These are phyloP conservation scores for Fusarium abutilonis DNA, from an alignment of 2,329 filamentous ascomycete species.

Conservation along the genomic window DNA sequence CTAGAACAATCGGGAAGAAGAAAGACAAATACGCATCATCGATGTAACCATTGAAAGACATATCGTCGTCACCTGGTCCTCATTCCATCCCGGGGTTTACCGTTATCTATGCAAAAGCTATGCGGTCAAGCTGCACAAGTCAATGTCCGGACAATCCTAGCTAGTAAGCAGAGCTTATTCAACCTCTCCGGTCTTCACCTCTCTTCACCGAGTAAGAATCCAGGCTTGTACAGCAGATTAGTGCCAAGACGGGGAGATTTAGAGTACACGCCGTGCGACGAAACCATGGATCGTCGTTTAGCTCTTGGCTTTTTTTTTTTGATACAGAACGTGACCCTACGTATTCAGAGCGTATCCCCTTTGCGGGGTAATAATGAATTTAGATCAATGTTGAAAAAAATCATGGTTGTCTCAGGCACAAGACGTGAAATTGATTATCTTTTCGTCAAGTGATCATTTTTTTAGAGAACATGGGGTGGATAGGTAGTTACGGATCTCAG, in stretches of 20 bases:
- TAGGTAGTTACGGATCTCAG: constrained; percentile 4
- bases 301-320: constrained; percentile 8
- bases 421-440: constrained; percentile 5
- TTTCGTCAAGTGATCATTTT: constrained; percentile 22
- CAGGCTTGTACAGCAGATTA: constrained; percentile 4
- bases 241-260: constrained; percentile 20
- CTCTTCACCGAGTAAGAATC: constrained; percentile 23
- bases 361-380: constrained; percentile 8
- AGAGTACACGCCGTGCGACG: constrained; percentile 1
- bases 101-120: constrained; percentile 1
- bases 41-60: constrained; percentile 6
- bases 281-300: neutral
- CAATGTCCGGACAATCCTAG: neutral
- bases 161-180: neutral
- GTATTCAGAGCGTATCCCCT: constrained; percentile 4
- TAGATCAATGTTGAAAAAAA: constrained; percentile 3
- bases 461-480: constrained; percentile 2
- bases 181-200: constrained; percentile 25
- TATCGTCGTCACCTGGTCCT: constrained; percentile 17
- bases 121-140: neutral
- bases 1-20: constrained; percentile 2
- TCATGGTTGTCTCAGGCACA: constrained; percentile 4
- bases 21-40: constrained; percentile 7
- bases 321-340: constrained; percentile 6
- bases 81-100: constrained; percentile 20